These are phyloP conservation scores for Quercus alba DNA, from an alignment of 306 rosid species.

Conservation along the genomic window DNA sequence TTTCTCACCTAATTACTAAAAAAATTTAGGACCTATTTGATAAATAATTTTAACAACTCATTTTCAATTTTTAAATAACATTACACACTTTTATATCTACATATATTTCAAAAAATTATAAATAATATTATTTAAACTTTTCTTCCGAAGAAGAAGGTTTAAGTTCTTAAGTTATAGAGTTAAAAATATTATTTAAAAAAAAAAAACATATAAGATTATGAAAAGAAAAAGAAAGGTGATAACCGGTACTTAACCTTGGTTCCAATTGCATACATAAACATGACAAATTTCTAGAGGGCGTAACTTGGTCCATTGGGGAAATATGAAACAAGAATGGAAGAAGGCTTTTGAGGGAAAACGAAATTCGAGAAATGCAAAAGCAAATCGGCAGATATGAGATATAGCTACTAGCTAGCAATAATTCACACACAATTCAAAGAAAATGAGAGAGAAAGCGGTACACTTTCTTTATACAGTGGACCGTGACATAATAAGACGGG, in stretches of 20 bases:
- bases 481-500: neutral
- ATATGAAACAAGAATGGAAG: slow-evolving; percentile 1
- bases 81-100: too few species aligned
- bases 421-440: slow-evolving; percentile 5
- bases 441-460: neutral
- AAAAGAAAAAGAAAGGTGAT: neutral
- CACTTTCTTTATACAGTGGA: neutral
- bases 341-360: neutral
- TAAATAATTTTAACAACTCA: too few species aligned
- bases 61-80: too few species aligned
- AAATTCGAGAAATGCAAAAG: neutral
- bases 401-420: neutral
- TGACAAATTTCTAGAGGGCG: neutral
- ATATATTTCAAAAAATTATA: too few species aligned
- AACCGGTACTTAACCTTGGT: too few species aligned
- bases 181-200: too few species aligned
- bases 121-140: too few species aligned
- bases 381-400: neutral
- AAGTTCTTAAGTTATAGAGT: too few species aligned
- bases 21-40: too few species aligned
- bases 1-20: too few species aligned
- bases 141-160: too few species aligned
- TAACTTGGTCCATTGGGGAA: neutral
- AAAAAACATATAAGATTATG: neutral
- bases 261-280: neutral